Conservation (phyloP, 352 stramenopile genomes). For the Globisporangium nagaii region DNA sequence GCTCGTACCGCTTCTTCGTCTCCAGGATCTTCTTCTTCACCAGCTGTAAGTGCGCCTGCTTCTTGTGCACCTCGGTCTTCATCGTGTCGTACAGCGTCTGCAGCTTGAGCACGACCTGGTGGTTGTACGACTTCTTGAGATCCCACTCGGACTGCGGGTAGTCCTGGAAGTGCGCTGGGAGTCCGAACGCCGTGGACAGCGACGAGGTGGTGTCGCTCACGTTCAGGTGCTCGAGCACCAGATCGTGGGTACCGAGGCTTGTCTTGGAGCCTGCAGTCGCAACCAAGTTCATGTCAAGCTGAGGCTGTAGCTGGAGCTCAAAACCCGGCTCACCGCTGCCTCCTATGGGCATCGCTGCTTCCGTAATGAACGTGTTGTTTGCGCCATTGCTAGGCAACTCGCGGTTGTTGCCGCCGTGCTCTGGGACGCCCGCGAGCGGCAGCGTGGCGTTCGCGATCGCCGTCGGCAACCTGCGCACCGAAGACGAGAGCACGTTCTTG, state of each 20-base stretch:
- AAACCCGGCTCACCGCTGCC: background rate
- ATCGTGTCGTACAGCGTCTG: slow-evolving; percentile 67
- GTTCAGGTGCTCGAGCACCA: slow-evolving; percentile 12
- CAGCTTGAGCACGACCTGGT: slow-evolving; percentile 71
- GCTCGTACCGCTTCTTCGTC: slow-evolving; percentile 49
- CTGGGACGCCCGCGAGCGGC: slow-evolving; percentile 24
- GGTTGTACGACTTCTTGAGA: slow-evolving; percentile 71
- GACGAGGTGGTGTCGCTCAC: slow-evolving; percentile 17
- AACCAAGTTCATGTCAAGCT: background rate
- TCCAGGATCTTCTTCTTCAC: slow-evolving; percentile 62
- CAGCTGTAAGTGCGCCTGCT: slow-evolving; percentile 53
- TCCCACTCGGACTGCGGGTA: slow-evolving; percentile 78
- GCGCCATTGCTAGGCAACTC: background rate
- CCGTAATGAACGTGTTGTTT: slow-evolving; percentile 17
- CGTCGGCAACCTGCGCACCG: slow-evolving; percentile 38
- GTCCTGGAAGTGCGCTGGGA: slow-evolving; percentile 71
- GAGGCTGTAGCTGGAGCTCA: background rate
- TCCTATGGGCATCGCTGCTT: background rate
- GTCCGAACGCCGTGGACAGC: slow-evolving; percentile 43
- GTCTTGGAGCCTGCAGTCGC: background rate
- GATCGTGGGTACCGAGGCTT: slow-evolving; percentile 15
- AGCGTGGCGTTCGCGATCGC: slow-evolving; percentile 20
- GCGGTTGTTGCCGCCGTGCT: slow-evolving; percentile 3
- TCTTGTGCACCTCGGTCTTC: slow-evolving; percentile 51
- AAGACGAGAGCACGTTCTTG: slow-evolving; percentile 53